Base-by-base conservation (phyloP, 2,329 filamentous ascomycete genomes). In the Apiospora marii region DNA sequence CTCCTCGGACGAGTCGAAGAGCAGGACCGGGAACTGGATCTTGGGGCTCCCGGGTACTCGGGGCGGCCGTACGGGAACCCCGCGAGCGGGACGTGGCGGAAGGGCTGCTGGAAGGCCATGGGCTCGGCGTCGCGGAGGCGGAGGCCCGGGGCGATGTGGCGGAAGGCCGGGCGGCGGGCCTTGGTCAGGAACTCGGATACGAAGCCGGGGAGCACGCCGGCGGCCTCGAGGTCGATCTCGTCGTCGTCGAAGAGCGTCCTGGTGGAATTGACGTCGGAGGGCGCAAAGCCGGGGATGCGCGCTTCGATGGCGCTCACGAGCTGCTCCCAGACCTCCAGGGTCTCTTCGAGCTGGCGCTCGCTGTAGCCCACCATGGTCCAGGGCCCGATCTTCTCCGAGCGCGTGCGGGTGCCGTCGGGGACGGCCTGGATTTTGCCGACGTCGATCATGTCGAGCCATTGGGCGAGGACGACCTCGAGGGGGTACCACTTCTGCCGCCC, bases 401-500 rank as follows among this genome's bases (percentile, higher is more conserved):
- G 6, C 8, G 34, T 30, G 12, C 53, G 41, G 30, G 46, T 41
- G 3, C 46, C 48, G 46, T 49, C 46, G 7, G 49, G 27, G 22
- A 72, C 70, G 27, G 74, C 75, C 19, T 67, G 51, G 37, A 76
- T 61, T 69, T 77, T 77, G 44, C 73, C 71, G 0, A 68, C 48
- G 14, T 72, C 69, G 27, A 76, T 71, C 69, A 76, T 73, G 24
- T 64, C 72, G 2, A 76, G 67, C 75, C 75, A 77, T 5, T 69
- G 53, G 44, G 48, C 71, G 14, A 77, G 70, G 34, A 77, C 71
- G 19, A 74, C 71, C 64, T 77, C 75, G n/a, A 77, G 73, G 22
- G 74, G 76, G 71, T 76, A 41, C 74, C 76, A 77, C 16, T 71
- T 53, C 49, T 70, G 73, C 30, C 73, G 74, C 61, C 72, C 73